phyloP scores from a whole-genome alignment of 768 basidiomycete species.

The Suillus sp. region DNA sequence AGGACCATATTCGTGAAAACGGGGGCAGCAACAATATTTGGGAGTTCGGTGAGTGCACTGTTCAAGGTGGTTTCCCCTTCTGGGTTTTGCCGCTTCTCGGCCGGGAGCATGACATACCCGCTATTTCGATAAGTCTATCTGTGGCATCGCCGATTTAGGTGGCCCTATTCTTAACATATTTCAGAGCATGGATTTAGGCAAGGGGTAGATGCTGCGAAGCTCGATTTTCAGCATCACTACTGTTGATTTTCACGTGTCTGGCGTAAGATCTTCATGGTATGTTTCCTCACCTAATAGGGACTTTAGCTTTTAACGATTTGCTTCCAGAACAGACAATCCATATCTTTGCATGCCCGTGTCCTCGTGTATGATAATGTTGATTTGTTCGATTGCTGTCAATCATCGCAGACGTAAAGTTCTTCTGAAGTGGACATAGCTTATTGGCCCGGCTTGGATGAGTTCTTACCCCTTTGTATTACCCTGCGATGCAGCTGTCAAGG shows the following conservation, averaged over 20 bases:
- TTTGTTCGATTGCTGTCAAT: not conserved
- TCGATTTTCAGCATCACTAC: slow-evolving; percentile 38
- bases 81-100: slow-evolving; percentile 4
- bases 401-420: not conserved
- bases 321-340: slow-evolving; percentile 7
- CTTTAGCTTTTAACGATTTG: slow-evolving; percentile 5
- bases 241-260: slow-evolving; percentile 25
- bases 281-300: not conserved
- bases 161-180: slow-evolving; percentile 12
- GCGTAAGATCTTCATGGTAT: slow-evolving; percentile 1
- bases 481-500: not conserved
- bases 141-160: slow-evolving; percentile 14
- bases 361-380: slow-evolving; percentile 7
- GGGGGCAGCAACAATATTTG: slow-evolving; percentile 51
- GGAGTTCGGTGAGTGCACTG: slow-evolving; percentile 58
- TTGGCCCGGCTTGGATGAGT: not conserved
- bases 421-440: not conserved
- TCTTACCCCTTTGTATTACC: not conserved
- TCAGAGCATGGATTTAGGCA: slow-evolving; percentile 67
- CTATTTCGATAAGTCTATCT: slow-evolving; percentile 9
- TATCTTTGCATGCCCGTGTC: slow-evolving; percentile 8
- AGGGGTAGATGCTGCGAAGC: slow-evolving; percentile 46
- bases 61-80: slow-evolving; percentile 7
- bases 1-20: slow-evolving; percentile 45
- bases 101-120: slow-evolving; percentile 8